Evolutionary conservation across 2,329 filamentous ascomycete genomes (phyloP).

Genomic region (Trichoderma oligosporum): DNA sequence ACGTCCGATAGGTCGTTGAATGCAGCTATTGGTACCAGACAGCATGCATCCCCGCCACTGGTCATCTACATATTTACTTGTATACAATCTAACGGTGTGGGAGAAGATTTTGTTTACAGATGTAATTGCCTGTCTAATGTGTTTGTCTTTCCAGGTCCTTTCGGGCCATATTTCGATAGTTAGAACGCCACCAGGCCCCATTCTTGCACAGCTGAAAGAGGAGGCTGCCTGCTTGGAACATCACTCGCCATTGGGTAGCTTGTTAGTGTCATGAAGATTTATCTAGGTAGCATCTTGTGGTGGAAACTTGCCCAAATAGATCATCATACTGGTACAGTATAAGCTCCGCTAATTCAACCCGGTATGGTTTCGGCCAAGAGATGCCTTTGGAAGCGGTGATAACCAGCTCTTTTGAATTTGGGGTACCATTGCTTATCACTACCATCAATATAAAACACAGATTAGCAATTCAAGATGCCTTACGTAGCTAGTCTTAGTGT

Average conservation of each 20-base stretch:
- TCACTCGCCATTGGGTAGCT: background rate
- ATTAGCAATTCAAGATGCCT: too few relatives aligned
- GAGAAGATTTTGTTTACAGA: background rate
- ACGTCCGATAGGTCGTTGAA: constrained; percentile 13
- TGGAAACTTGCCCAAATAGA: too few relatives aligned
- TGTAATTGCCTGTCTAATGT: background rate
- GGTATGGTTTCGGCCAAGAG: too few relatives aligned
- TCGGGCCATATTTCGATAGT: background rate
- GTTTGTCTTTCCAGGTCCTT: background rate
- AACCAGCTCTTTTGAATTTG: too few relatives aligned
- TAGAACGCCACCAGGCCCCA: background rate
- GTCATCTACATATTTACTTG: too few relatives aligned
- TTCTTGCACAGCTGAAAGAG: background rate
- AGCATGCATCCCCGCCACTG: background rate
- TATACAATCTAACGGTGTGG: constrained; percentile 13
- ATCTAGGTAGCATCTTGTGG: too few relatives aligned
- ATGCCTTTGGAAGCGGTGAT: too few relatives aligned
- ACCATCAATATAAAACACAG: too few relatives aligned
- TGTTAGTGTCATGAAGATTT: background rate
- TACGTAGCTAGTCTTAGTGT: too few relatives aligned
- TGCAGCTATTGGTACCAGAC: constrained; percentile 4
- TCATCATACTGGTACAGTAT: too few relatives aligned
- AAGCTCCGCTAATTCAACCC: too few relatives aligned
- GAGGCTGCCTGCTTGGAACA: background rate
- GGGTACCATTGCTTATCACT: too few relatives aligned